Conservation (phyloP, 129 eudicot genomes). For the Flaveria sonorensis region DNA sequence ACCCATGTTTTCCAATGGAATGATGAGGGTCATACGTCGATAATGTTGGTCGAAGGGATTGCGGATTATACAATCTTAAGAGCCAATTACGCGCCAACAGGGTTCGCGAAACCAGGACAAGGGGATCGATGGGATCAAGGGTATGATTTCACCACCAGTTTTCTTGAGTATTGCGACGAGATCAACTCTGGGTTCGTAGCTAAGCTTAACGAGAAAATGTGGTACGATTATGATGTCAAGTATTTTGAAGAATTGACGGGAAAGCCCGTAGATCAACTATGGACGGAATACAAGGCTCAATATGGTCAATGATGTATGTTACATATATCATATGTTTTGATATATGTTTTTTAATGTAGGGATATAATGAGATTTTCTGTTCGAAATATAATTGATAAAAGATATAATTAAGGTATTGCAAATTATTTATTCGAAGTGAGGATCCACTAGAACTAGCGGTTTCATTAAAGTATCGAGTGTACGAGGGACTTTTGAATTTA, state of each 20-base stretch:
- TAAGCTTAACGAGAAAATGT: constrained; percentile 23
- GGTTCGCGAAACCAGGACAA: constrained; percentile 15
- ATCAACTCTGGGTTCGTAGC: constrained; percentile 11
- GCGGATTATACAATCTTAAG: constrained; percentile 16
- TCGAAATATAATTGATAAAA: no score
- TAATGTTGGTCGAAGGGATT: constrained; percentile 13
- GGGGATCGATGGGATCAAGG: constrained; percentile 34
- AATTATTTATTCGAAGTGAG: no score
- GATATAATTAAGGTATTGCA: no score
- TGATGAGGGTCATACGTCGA: constrained; percentile 16
- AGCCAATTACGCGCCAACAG: not conserved
- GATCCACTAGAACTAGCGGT: no score
- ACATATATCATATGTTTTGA: no score
- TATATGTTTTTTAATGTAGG: no score
- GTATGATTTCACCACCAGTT: constrained; percentile 13
- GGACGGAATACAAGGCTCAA: constrained; percentile 23
- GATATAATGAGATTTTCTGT: no score
- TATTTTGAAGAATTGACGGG: constrained; percentile 15
- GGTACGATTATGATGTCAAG: not conserved
- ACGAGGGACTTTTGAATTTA: no score
- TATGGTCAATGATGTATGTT: not conserved
- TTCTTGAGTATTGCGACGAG: constrained; percentile 25
- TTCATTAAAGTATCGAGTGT: no score
- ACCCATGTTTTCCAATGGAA: no score
- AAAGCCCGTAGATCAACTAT: constrained; percentile 3